Base-by-base conservation (phyloP, 768 basidiomycete genomes). In the Russula lepida region DNA sequence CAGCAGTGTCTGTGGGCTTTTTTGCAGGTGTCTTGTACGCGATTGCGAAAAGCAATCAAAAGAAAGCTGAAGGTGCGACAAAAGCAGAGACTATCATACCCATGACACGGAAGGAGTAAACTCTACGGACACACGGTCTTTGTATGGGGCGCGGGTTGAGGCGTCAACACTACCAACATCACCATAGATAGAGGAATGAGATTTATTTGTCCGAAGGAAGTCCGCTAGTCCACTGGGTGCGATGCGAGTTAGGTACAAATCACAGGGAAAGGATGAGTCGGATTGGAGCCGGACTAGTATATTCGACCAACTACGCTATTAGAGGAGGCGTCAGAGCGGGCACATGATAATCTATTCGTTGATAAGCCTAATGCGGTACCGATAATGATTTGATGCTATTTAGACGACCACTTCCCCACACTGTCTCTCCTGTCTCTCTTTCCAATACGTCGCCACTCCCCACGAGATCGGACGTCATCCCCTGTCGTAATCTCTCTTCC, bases 11-110 rank as follows among this genome's bases (percentile, higher is more conserved):
- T 1, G 81, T 90, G 48, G 97, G 97, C 3, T 98, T 98, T 74
- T 81, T 95, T 69, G 91, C 95, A 39, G 95, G 95, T 19, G 68
- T 97, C 53, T 77, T 97, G 61, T 98, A 98, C 72, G 92, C 95
- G 13, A 79, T 95, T 17, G 95, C 95, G 56, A 98, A 97, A 78
- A 93, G 86, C 71, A 91, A 92, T 70, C 93, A 95, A 76, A 89
- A 88, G 69, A 90, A 86, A 71, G 72, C 79, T 54, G 91, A 92
- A 67, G 77, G 75, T 67, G 79, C 81, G 63, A 74, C 73, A 27
- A 79, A 78, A 66, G 72, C 74, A 30, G 77, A 82, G 55, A 63
- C 73, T 1, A 79, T 89, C 62, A 79, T 92, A 65, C 90, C 91
- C 21, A 71, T 89, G 64, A 79, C 74, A 69, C 78, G 85, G 72